Base-by-base conservation (phyloP, 2,329 filamentous ascomycete genomes). In the Scopulariopsis brevicaulis region DNA sequence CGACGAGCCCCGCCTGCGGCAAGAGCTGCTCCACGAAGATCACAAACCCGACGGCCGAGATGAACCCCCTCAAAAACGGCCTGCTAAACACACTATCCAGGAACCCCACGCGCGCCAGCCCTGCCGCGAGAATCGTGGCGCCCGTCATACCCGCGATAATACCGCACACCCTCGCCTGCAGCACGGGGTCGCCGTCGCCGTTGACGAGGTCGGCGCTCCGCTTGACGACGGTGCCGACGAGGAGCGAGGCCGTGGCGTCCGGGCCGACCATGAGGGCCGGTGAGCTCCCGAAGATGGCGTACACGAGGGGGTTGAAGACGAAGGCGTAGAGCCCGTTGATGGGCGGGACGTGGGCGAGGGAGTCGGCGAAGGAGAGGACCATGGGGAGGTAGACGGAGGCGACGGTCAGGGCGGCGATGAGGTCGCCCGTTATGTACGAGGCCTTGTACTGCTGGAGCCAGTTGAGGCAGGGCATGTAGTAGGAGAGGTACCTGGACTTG, bases 331-430 rank as follows among this genome's bases (percentile, higher is more conserved):
- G 79, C 0, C 94, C 94, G 67, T 96, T 93, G 65, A 97, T 92
- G 0, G 94, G 88, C 10, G 93, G 91, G 1, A 96, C 84, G 68
- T 97, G 94, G 6, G 88, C 91, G 50, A 99, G 84, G 67, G 97
- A 97, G 48, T 90, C 85, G 58, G 94, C 91, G 62, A 95, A 87
- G 0, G 94, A 97, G 15, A 99, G 81, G 0, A 91, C 88, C 92
- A 99, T 96, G 56, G 94, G 94, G 43, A 99, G 87, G 70, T 99
- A 99, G 74, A 99, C 94, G 28, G 92, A 96, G n/a, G 93, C 90
- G 75, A 99, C 87, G n/a, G 94, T 97, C 62, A 97, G 70, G 54
- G 93, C 92, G 10, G 93, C 87, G 15, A 96, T 77, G 20, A 97
- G 74, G 70, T 99, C 94, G 54, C 94, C 94, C 64, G 86, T 83